Conservation (phyloP, 495 filamentous ascomycete species). For the Aspergillus sparsus region DNA sequence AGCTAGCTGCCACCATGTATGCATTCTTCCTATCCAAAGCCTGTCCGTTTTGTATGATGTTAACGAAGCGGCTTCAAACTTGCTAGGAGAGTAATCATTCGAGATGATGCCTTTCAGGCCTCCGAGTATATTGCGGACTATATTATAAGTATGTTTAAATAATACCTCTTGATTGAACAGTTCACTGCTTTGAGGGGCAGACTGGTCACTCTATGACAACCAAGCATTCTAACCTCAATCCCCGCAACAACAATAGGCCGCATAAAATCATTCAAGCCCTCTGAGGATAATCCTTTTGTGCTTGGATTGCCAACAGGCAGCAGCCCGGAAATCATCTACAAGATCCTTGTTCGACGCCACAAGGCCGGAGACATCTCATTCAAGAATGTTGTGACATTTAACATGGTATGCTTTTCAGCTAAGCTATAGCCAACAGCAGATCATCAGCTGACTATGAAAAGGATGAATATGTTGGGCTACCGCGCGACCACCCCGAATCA, state of each 20-base stretch:
- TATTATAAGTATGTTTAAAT: slow-evolving; percentile 63
- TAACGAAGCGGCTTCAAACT: slow-evolving; percentile 18
- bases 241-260: slow-evolving; percentile 37
- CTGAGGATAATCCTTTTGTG: slow-evolving; percentile 70
- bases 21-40: neutral
- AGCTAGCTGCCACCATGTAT: slow-evolving; percentile 31
- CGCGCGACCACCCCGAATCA: slow-evolving; percentile 77
- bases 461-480: slow-evolving; percentile 86
- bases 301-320: slow-evolving; percentile 83
- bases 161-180: too few species aligned
- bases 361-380: slow-evolving; percentile 81
- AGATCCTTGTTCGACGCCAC: slow-evolving; percentile 70
- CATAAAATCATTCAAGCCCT: slow-evolving; percentile 73
- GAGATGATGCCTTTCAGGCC: slow-evolving; percentile 63
- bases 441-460: slow-evolving; percentile 32
- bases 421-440: neutral
- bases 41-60: slow-evolving; percentile 1
- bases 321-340: slow-evolving; percentile 77
- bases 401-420: slow-evolving; percentile 64
- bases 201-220: too few species aligned
- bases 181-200: too few species aligned
- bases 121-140: slow-evolving; percentile 80
- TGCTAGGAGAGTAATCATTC: slow-evolving; percentile 81
- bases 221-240: neutral
- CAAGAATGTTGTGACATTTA: slow-evolving; percentile 86